These are phyloP conservation scores for Epichloe hybrida DNA, from an alignment of 2,329 filamentous ascomycete genomes.

Conservation along the genomic window DNA sequence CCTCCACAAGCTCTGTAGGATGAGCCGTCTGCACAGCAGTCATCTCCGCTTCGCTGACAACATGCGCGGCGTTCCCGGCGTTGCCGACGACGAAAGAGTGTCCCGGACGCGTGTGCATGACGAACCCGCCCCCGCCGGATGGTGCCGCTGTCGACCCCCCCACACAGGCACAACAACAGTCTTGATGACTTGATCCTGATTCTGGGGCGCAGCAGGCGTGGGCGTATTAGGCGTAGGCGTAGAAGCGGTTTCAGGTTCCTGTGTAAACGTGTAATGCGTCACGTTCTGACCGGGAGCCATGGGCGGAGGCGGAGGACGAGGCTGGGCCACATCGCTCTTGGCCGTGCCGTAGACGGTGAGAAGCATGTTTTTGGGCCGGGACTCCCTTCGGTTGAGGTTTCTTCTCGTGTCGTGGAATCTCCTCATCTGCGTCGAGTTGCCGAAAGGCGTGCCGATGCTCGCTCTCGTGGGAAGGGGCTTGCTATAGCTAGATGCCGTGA, in stretches of 20 bases:
- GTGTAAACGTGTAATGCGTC: slow-evolving; percentile 1
- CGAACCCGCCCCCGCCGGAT: not conserved
- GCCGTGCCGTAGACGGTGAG: slow-evolving; percentile 31
- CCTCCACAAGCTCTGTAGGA: slow-evolving; percentile 4
- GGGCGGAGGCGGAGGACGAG: slow-evolving; percentile 18
- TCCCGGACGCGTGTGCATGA: slow-evolving; percentile 13
- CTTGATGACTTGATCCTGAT: not conserved
- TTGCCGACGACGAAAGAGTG: slow-evolving; percentile 16
- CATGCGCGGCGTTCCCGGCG: slow-evolving; percentile 14
- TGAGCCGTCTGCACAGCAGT: slow-evolving; percentile 11
- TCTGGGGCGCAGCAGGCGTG: not conserved
- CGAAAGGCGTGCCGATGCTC: not conserved
- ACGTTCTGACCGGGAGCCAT: slow-evolving; percentile 12
- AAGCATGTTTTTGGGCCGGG: slow-evolving; percentile 17
- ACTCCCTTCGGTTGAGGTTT: slow-evolving; percentile 12
- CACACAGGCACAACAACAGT: slow-evolving; percentile 1
- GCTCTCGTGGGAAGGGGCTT: not conserved
- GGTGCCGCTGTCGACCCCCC: not conserved
- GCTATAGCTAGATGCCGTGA: too few species aligned
- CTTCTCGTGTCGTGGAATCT: not conserved
- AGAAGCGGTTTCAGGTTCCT: not conserved
- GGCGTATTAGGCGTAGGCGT: not conserved
- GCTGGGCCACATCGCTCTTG: slow-evolving; percentile 14
- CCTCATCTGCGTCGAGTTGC: not conserved
- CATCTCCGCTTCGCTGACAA: slow-evolving; percentile 7